A percentile compares a stretch with the other conserved stretches of the same genome.
Conservation (phyloP, 345 rosid species). For the Litchi chinensis region DNA sequence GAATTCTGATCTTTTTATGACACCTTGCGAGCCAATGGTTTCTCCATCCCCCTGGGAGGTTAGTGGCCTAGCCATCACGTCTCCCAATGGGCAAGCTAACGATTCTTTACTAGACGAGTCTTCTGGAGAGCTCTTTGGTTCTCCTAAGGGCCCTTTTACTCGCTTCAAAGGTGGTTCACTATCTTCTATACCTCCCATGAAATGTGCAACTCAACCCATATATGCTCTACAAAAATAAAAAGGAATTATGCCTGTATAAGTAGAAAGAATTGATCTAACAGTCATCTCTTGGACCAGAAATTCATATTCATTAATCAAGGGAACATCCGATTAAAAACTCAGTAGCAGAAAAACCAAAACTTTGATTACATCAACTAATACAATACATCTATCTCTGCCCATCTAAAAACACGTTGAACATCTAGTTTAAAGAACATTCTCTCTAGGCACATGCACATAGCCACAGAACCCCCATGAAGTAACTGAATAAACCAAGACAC, state of each 20-base stretch:
- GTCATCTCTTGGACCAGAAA: neutral
- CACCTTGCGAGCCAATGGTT: constrained; percentile 58
- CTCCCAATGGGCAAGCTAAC: constrained; percentile 55
- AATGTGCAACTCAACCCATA: constrained; percentile 65
- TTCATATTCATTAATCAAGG: neutral
- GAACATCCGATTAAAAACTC: neutral
- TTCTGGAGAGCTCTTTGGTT: constrained; percentile 41
- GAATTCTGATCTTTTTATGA: constrained; percentile 61
- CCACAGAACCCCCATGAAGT: neutral
- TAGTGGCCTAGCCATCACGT: constrained; percentile 67
- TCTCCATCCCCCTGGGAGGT: constrained; percentile 65
- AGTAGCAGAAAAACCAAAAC: neutral
- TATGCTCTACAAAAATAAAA: constrained; percentile 26
- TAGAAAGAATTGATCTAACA: neutral
- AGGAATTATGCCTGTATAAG: neutral
- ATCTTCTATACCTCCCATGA: constrained; percentile 80
- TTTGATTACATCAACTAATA: neutral
- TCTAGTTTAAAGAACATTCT: neutral
- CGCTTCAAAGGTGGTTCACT: constrained; percentile 72
- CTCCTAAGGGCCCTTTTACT: constrained; percentile 43
- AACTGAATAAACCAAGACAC: neutral
- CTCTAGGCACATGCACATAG: neutral
- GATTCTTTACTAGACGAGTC: constrained; percentile 37
- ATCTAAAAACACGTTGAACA: neutral
- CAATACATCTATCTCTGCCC: neutral